Evolutionary conservation across 129 eudicot species (phyloP).

Genomic region (Tagetes patula): DNA sequence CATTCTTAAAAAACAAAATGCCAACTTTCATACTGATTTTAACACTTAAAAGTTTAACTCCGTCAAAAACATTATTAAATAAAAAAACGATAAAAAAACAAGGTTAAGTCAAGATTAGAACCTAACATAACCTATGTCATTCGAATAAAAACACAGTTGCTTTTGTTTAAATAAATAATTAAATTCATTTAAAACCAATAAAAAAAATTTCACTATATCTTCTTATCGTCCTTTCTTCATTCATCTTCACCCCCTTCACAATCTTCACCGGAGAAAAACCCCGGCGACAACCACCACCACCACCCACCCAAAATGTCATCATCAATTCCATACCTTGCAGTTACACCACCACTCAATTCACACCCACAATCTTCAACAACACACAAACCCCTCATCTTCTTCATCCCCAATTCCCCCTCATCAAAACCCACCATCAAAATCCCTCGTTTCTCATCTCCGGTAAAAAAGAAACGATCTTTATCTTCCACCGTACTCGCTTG

Average conservation of each 20-base stretch:
- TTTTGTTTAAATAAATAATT: too few relatives aligned
- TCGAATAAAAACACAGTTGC: too few relatives aligned
- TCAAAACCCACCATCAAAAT: constrained; percentile 21
- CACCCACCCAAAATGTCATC: constrained; percentile 38
- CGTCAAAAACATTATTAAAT: too few relatives aligned
- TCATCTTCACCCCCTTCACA: constrained; percentile 33
- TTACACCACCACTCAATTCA: constrained; percentile 34
- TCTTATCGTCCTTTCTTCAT: constrained; percentile 29
- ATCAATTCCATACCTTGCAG: constrained; percentile 36
- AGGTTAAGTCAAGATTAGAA: not conserved
- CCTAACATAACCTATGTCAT: too few relatives aligned
- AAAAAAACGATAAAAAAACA: too few relatives aligned
- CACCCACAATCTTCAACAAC: constrained; percentile 15
- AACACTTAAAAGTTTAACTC: too few relatives aligned
- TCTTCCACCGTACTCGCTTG: constrained; percentile 43
- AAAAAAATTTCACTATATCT: constrained; percentile 21
- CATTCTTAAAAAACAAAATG: too few relatives aligned
- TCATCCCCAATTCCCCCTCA: constrained; percentile 3
- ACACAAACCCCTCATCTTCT: constrained; percentile 3
- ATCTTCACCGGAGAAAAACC: constrained; percentile 38
- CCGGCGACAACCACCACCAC: not conserved
- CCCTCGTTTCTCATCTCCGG: constrained; percentile 27
- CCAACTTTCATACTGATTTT: too few relatives aligned
- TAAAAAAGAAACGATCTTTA: constrained; percentile 11
- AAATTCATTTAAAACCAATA: not conserved